These are phyloP conservation scores for Lentinula detonsa DNA, from an alignment of 768 basidiomycete genomes.

Conservation along the genomic window DNA sequence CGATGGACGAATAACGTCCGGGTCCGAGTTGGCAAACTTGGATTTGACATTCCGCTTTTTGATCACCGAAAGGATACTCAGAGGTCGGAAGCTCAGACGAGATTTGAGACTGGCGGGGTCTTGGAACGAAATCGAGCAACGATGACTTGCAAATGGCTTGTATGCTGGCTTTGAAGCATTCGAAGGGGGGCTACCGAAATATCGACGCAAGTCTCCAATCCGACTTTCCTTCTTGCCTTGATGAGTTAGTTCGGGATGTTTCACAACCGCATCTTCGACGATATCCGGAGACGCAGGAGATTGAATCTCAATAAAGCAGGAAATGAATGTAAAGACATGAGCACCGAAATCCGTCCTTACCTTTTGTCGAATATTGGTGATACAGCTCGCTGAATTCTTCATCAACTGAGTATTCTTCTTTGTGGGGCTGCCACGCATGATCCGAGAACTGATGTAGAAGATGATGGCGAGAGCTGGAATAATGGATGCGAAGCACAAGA, in stretches of 20 bases:
- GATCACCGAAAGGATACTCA: neutral
- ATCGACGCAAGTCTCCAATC: neutral
- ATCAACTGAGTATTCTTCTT: neutral
- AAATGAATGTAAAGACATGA: neutral
- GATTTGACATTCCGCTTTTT: neutral
- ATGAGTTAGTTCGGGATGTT: neutral
- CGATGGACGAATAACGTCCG: neutral
- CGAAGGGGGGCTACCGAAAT: neutral
- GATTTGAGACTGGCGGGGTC: neutral
- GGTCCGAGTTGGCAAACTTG: neutral
- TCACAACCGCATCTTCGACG: neutral
- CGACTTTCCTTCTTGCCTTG: neutral
- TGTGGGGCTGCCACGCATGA: neutral
- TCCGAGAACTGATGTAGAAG: neutral
- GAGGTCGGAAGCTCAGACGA: neutral
- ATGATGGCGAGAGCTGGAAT: slow-evolving; percentile 1
- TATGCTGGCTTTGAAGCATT: neutral
- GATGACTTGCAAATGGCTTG: slow-evolving; percentile 3
- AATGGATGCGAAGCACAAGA: neutral
- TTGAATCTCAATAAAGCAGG: neutral
- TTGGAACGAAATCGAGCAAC: neutral
- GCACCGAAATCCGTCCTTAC: neutral
- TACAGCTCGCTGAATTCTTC: neutral
- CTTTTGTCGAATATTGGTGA: neutral
- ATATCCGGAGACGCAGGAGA: neutral